Base-by-base conservation (phyloP, 352 stramenopile genomes). In the Phytophthora pistaciae region DNA sequence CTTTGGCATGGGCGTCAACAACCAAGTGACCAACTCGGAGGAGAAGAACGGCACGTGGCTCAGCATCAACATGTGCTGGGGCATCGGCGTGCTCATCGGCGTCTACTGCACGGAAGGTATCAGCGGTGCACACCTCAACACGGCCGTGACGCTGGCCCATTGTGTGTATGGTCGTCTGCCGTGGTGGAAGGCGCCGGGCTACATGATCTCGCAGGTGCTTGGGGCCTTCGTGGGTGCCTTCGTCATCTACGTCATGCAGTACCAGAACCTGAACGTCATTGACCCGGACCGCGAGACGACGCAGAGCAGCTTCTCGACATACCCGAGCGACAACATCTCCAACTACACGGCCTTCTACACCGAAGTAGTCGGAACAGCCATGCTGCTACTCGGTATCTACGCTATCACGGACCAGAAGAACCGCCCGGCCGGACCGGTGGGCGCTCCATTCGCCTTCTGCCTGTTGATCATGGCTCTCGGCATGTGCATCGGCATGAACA, bases 1-100 rank as follows among this genome's bases (percentile, higher is more conserved):
- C 11, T 90, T 90, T 67, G 82, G 84, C 25, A 76, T 83, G 49
- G 84, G 82, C 42, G 82, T 88, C 9, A 87, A 87, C 66, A 80
- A 85, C 60, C 80, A 91, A 75, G 78, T 88, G 27, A 73, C 64
- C 11, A 70, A 88, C 20, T 88, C 79, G 21, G 42, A 81, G 6
- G 75, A 74, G 13, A 60, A 36, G 10, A 85, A 82, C 56, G 83
- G 83, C 50, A 87, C 77, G 52, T 89, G 80, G 69, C 67, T 87
- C n/a, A 88, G 81, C 58, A 85, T 91, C 70, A 87, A 80, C 57
- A 76, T 72, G 23, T 76, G 64, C 46, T 76, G 84, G 82, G 82
- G 82, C 11, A 68, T 91, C 42, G 84, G 63, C 21, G 70, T 77
- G 5, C 21, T 91, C 60, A 68, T 91, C 33, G 84, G 76, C 20